Conservation (phyloP, 345 rosid genomes). For the Lumnitzera littorea region DNA sequence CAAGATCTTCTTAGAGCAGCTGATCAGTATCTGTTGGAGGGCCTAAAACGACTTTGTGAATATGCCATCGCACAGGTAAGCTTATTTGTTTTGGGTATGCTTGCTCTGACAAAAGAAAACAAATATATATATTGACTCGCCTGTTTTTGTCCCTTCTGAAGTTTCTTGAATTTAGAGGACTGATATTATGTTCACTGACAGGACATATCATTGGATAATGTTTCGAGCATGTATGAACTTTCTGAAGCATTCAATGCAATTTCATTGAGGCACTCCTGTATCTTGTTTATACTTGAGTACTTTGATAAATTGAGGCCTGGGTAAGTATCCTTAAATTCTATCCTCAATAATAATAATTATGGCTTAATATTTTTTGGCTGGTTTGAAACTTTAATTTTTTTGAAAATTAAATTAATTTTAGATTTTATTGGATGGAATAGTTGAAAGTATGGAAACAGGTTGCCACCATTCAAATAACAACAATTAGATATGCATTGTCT, state of each 20-base stretch:
- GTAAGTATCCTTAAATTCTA: constrained; percentile 30
- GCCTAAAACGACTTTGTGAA: constrained; percentile 93
- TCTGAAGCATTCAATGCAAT: constrained; percentile 94
- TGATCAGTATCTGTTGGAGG: constrained; percentile 96
- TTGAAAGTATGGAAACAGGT: too few species aligned
- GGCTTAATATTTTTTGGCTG: background rate
- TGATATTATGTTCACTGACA: constrained; percentile 9
- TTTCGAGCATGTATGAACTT: constrained; percentile 91
- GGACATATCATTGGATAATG: constrained; percentile 90
- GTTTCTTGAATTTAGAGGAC: background rate
- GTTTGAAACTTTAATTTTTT: too few species aligned
- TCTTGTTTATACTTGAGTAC: constrained; percentile 86
- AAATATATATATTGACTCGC: too few species aligned
- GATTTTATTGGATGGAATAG: too few species aligned
- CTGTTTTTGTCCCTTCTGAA: too few species aligned
- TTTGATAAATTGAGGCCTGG: constrained; percentile 79
- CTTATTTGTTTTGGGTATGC: background rate
- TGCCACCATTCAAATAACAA: too few species aligned
- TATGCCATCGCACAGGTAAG: constrained; percentile 96
- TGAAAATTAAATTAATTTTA: too few species aligned
- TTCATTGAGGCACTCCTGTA: constrained; percentile 84
- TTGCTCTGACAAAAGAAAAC: too few species aligned
- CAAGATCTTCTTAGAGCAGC: constrained; percentile 99
- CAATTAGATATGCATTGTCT: too few species aligned
- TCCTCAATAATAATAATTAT: background rate